Base-by-base conservation (phyloP, 129 eudicot species). In the Chrysanthemum seticuspe region DNA sequence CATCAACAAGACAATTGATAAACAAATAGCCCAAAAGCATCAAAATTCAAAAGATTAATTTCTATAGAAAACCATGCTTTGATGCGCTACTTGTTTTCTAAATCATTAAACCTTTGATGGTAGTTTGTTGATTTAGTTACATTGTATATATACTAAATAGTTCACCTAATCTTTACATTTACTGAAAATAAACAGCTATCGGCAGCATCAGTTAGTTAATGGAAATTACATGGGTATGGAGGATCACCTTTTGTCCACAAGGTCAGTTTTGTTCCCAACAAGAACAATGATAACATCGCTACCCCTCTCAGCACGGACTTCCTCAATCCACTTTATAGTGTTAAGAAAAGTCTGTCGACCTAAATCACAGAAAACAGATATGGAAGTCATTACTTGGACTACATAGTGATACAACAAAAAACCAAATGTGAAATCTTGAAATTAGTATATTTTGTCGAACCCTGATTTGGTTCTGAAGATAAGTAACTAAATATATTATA, bases 211-310 rank as follows among this genome's bases (percentile, higher is more conserved):
- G 3, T 31, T n/a, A 68, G 61, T 23, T 13, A 34, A 29, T 25
- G 12, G 40, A 70, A 54, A 40, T 49, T 55, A 57, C 16, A 9
- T n/a, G 13, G 77, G 14, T 65, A 52, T 16, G 19, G 67, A 76
- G 18, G 68, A 62, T 68, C 44, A 84, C 88, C 88, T 84, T 74
- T 84, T 84, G 45, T 84, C 88, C 68, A 84, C 88, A 74, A 84
- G 88, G 68, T 84, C 88, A 70, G 85, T 78, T 72, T 84, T 84
- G 85, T 84, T 84, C 13, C 85, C 88, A 21, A 84, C 88, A 60
- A 84, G 72, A 59, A 84, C 88, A 12, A 84, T 75, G 34, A 84
- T 84, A 53, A 84, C 88, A 74, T 84, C 88, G 67, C 88, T 84
- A 13, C 88, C 88, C 75, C 88, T 70, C 58, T 84, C 88, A 40